Evolutionary conservation across 768 basidiomycete genomes (phyloP).

Genomic region (Suillus americanus): DNA sequence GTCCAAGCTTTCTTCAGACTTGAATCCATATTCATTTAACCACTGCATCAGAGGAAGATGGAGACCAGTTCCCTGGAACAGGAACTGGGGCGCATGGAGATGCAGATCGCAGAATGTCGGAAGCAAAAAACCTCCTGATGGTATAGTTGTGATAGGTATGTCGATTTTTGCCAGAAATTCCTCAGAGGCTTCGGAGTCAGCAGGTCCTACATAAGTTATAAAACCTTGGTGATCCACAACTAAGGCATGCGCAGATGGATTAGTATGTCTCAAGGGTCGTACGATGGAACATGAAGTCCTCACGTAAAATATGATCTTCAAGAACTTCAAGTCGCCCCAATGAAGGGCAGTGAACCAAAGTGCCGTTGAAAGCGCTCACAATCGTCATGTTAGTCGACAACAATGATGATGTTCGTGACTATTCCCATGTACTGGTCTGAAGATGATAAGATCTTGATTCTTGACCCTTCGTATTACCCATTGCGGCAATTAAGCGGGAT

Average conservation of each 20-base stretch:
- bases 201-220: constrained; percentile 50
- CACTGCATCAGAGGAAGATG: constrained; percentile 85
- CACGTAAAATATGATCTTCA: constrained; percentile 55
- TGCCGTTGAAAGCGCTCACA: constrained; percentile 40
- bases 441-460: not conserved
- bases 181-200: constrained; percentile 35
- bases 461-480: not conserved
- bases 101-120: constrained; percentile 84
- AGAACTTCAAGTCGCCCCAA: constrained; percentile 57
- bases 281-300: constrained; percentile 12
- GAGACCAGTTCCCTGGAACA: constrained; percentile 85
- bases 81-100: constrained; percentile 85
- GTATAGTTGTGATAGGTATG: constrained; percentile 33
- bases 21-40: constrained; percentile 80
- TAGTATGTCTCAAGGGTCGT: not conserved
- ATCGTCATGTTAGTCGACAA: constrained; percentile 10
- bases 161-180: constrained; percentile 25
- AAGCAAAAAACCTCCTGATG: constrained; percentile 62
- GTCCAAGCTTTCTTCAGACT: constrained; percentile 78
- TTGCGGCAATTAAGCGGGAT: not conserved
- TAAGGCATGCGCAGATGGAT: constrained; percentile 17
- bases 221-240: constrained; percentile 41
- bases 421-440: not conserved
- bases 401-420: not conserved
- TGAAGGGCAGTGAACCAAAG: constrained; percentile 56